These are phyloP conservation scores for Centella asiatica DNA, from an alignment of 129 eudicot genomes.

Conservation along the genomic window DNA sequence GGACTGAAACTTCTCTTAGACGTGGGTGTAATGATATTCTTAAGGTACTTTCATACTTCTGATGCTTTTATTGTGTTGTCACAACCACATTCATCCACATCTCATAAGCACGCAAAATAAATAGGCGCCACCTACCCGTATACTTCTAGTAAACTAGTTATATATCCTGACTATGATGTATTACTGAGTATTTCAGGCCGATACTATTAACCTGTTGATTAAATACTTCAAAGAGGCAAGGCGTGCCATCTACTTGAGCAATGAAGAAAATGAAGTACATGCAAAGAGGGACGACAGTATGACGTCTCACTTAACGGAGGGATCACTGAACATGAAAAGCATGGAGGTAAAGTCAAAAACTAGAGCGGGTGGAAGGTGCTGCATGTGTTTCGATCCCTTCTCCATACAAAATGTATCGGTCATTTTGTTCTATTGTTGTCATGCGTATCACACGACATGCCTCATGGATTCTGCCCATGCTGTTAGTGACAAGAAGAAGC, in stretches of 20 bases:
- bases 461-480: slow-evolving; percentile 59
- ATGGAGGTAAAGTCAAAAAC: slow-evolving; percentile 79
- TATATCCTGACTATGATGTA: neutral
- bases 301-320: slow-evolving; percentile 29
- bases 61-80: slow-evolving; percentile 6
- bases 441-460: slow-evolving; percentile 81
- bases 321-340: slow-evolving; percentile 48
- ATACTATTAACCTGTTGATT: slow-evolving; percentile 64
- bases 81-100: neutral
- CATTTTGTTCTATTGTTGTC: slow-evolving; percentile 84
- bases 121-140: neutral
- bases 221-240: slow-evolving; percentile 95
- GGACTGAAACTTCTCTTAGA: slow-evolving; percentile 97
- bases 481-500: slow-evolving; percentile 35
- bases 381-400: slow-evolving; percentile 88
- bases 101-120: neutral
- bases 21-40: slow-evolving; percentile 93
- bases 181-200: slow-evolving; percentile 50
- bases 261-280: slow-evolving; percentile 68
- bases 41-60: slow-evolving; percentile 43
- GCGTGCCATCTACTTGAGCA: slow-evolving; percentile 69
- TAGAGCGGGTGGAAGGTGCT: slow-evolving; percentile 77
- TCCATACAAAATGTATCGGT: slow-evolving; percentile 63
- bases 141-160: neutral
- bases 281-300: slow-evolving; percentile 40